A percentile compares a stretch with the other conserved stretches of the same genome.
phyloP scores from a whole-genome alignment of 2,329 filamentous ascomycete genomes.

The Alternaria brassicicola region DNA sequence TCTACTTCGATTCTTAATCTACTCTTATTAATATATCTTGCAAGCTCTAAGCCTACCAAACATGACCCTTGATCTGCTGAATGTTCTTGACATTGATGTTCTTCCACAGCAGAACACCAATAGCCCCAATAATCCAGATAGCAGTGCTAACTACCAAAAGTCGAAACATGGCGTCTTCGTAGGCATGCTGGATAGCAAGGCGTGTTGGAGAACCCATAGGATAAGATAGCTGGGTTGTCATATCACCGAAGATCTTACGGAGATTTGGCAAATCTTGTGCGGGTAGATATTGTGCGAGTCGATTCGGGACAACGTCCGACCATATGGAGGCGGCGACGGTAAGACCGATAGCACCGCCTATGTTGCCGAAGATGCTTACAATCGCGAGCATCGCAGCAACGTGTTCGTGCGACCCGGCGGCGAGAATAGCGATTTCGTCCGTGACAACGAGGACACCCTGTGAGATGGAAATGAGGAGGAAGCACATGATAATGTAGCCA shows the following conservation, averaged over 20 bases:
- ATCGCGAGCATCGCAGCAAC: conserved; percentile 53
- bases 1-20: too few relatives aligned
- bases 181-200: conserved; percentile 42
- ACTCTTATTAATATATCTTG: too few relatives aligned
- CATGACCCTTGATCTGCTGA: conserved; percentile 14
- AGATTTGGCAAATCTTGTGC: conserved; percentile 53
- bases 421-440: conserved; percentile 30
- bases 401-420: conserved; percentile 48
- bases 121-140: conserved; percentile 12
- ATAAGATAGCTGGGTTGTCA: conserved; percentile 62
- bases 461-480: conserved; percentile 36
- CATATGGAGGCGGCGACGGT: conserved; percentile 68
- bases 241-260: conserved; percentile 55
- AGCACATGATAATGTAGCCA: conserved; percentile 41
- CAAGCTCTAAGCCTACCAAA: background rate
- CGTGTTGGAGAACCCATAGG: conserved; percentile 56
- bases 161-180: conserved; percentile 21
- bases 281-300: conserved; percentile 7
- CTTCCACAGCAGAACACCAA: conserved; percentile 18
- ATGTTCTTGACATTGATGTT: conserved; percentile 17
- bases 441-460: conserved; percentile 33
- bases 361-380: conserved; percentile 64
- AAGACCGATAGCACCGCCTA: conserved; percentile 53
- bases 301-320: conserved; percentile 48
- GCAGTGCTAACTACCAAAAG: conserved; percentile 15